Evolutionary conservation across 202 grass and related monocot genomes (phyloP).

Genomic region (Elaeis oleifera): DNA sequence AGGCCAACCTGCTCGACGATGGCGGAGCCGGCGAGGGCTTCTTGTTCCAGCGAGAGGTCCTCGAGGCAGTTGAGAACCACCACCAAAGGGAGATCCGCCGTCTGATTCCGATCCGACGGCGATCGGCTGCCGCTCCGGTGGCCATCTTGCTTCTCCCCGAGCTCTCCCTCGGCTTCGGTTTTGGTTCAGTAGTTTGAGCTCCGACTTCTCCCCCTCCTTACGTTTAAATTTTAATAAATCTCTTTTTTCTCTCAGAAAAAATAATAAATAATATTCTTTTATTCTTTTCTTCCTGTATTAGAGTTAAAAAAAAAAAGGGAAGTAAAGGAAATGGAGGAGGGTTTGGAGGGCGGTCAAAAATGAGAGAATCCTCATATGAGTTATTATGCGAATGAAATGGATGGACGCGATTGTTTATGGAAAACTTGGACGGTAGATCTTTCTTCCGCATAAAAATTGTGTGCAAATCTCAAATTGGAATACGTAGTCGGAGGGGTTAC

Average conservation of each 20-base stretch:
- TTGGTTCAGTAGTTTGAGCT: neutral
- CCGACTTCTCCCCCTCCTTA: neutral
- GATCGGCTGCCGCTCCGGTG: neutral
- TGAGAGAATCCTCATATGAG: too few relatives aligned
- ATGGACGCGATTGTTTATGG: too few relatives aligned
- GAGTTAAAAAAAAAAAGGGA: too few relatives aligned
- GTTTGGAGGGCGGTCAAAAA: too few relatives aligned
- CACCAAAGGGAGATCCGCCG: conserved; percentile 38
- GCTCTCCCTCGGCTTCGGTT: neutral
- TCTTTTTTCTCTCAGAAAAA: too few relatives aligned
- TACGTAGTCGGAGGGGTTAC: too few relatives aligned
- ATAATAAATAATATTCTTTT: too few relatives aligned
- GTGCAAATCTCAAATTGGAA: too few relatives aligned
- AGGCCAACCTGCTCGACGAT: conserved; percentile 66
- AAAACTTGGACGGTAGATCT: too few relatives aligned
- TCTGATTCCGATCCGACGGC: conserved; percentile 17
- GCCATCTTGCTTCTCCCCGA: neutral
- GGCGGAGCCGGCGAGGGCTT: conserved; percentile 49
- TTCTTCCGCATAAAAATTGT: neutral
- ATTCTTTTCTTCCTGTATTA: too few relatives aligned
- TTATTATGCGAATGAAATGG: too few relatives aligned
- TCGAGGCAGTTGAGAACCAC: conserved; percentile 83
- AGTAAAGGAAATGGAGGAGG: too few relatives aligned
- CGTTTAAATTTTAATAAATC: neutral
- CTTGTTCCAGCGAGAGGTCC: conserved; percentile 65